These are phyloP conservation scores for Cercospora sesami DNA, from an alignment of 2,329 filamentous ascomycete species.

Conservation along the genomic window DNA sequence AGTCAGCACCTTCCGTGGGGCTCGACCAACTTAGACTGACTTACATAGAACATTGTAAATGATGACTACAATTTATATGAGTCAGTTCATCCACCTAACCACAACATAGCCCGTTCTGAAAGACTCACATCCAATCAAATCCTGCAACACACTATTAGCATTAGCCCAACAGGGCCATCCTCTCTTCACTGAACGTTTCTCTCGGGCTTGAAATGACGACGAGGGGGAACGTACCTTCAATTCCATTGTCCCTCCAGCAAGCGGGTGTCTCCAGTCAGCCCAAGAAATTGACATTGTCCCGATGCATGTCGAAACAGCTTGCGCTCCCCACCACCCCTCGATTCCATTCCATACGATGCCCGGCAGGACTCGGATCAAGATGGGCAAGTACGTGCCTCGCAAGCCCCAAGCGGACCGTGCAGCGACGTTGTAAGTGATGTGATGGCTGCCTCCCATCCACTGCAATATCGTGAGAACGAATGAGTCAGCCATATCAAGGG, in stretches of 20 bases:
- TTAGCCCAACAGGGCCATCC: neutral
- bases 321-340: conserved; percentile 21
- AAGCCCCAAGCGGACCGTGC: conserved; percentile 16
- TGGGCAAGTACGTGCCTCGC: conserved; percentile 18
- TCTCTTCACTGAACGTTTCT: neutral
- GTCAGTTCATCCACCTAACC: neutral
- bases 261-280: conserved; percentile 21
- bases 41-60: conserved; percentile 22
- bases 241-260: conserved; percentile 21
- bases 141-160: neutral
- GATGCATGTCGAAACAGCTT: conserved; percentile 22
- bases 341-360: conserved; percentile 24
- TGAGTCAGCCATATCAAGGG: too few relatives aligned
- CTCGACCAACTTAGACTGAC: neutral
- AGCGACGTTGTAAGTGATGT: conserved; percentile 23
- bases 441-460: conserved; percentile 20
- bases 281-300: conserved; percentile 20
- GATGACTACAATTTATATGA: conserved; percentile 3
- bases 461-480: neutral
- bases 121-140: conserved; percentile 21
- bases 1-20: neutral
- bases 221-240: neutral
- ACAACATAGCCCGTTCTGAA: neutral
- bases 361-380: conserved; percentile 21
- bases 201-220: too few relatives aligned